phyloP scores from a whole-genome alignment of 495 filamentous ascomycete species.

The Penicillium paradoxum region DNA sequence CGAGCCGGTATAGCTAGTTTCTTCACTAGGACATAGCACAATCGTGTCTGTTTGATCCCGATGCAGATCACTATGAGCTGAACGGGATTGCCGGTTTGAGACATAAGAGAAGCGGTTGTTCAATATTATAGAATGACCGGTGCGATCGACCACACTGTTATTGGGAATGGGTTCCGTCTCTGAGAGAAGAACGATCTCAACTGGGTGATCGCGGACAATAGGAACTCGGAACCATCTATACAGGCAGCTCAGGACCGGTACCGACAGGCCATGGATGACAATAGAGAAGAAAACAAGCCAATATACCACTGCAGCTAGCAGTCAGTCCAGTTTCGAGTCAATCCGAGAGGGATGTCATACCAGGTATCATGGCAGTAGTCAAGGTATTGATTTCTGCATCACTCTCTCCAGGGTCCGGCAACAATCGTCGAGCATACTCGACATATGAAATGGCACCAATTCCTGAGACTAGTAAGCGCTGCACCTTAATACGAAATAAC shows the following conservation, averaged over 20 bases:
- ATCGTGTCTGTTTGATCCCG: no score
- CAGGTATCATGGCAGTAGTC: no score
- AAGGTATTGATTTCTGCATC: slow-evolving; percentile 44
- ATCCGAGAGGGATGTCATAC: no score
- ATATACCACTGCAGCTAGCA: no score
- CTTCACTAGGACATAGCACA: no score
- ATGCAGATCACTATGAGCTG: neutral
- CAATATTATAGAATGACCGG: slow-evolving; percentile 41
- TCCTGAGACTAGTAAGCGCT: slow-evolving; percentile 19
- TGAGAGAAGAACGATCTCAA: slow-evolving; percentile 45
- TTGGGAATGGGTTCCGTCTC: slow-evolving; percentile 46
- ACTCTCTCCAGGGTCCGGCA: slow-evolving; percentile 45
- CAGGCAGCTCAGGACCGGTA: no score
- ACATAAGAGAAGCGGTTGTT: slow-evolving; percentile 51
- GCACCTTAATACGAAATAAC: no score
- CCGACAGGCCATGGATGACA: no score
- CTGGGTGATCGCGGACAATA: slow-evolving; percentile 47
- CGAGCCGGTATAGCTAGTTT: neutral
- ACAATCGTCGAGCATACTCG: slow-evolving; percentile 52
- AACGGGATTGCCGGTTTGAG: neutral
- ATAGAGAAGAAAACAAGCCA: no score
- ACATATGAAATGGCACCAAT: slow-evolving; percentile 37
- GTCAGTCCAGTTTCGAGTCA: no score
- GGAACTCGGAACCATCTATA: no score
- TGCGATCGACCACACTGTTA: slow-evolving; percentile 45